Evolutionary conservation across 169 alveolate genomes (phyloP).

Genomic region (Plasmodium inui): DNA sequence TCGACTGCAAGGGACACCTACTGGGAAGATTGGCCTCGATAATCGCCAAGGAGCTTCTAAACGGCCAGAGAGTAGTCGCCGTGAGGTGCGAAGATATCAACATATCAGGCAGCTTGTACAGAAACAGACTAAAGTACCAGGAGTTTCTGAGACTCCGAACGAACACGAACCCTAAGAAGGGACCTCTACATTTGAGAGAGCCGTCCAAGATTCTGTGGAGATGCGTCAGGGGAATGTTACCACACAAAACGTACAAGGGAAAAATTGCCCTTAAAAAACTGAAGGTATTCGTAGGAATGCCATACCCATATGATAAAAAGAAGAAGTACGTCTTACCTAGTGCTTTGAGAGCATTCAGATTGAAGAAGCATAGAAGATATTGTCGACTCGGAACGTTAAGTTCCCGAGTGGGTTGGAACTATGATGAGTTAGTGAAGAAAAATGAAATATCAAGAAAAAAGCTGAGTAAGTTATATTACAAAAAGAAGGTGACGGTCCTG

Average conservation of each 20-base stretch:
- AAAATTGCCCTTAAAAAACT: constrained; percentile 96
- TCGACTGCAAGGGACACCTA: constrained; percentile 99
- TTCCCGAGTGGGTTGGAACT: constrained; percentile 94
- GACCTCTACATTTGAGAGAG: constrained; percentile 97
- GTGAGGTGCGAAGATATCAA: constrained; percentile 98
- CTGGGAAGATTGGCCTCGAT: constrained; percentile 99
- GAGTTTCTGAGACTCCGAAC: constrained; percentile 95
- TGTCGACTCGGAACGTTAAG: constrained; percentile 94
- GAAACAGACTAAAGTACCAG: constrained; percentile 95
- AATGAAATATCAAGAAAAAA: constrained; percentile 94
- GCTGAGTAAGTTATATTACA: constrained; percentile 88
- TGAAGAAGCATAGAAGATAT: constrained; percentile 89
- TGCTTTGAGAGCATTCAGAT: constrained; percentile 92
- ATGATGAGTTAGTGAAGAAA: constrained; percentile 88
- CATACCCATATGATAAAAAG: constrained; percentile 94
- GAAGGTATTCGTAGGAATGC: constrained; percentile 96
- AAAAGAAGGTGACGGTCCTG: constrained; percentile 82
- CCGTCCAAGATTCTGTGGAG: constrained; percentile 99
- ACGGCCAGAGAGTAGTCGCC: constrained; percentile 97
- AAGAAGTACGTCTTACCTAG: constrained; percentile 95
- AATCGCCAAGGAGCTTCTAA: constrained; percentile 97
- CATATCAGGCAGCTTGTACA: constrained; percentile 96
- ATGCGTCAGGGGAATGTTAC: constrained; percentile 99
- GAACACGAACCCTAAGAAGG: constrained; percentile 97
- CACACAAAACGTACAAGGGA: constrained; percentile 98